phyloP scores from a whole-genome alignment of 2,329 filamentous ascomycete genomes.

The Ophiosphaerella korrae region DNA sequence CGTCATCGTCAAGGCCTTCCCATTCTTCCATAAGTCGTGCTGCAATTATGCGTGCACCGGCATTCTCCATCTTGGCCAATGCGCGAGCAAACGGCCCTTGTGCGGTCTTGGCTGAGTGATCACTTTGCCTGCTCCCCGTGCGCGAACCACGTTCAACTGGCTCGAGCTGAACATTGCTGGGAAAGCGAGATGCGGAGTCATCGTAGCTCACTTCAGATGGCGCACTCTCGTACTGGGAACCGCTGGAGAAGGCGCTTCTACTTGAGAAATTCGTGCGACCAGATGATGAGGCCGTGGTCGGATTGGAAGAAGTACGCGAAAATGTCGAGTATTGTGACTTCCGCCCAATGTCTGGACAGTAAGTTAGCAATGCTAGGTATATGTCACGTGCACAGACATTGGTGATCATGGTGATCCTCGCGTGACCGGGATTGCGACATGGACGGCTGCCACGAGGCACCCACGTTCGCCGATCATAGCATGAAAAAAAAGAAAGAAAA shows the following conservation, averaged over 20 bases:
- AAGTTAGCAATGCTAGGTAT: constrained; percentile 8
- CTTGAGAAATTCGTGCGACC: constrained; percentile 19
- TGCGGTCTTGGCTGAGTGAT: constrained; percentile 20
- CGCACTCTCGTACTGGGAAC: constrained; percentile 22
- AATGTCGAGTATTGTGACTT: constrained; percentile 22
- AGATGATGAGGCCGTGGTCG: constrained; percentile 19
- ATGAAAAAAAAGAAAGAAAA: constrained; percentile 3
- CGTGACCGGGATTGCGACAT: neutral
- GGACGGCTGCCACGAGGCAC: neutral
- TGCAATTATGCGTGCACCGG: constrained; percentile 31
- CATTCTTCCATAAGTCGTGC: constrained; percentile 33
- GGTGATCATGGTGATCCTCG: constrained; percentile 5
- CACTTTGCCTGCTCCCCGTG: constrained; percentile 25
- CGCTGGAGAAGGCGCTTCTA: constrained; percentile 25
- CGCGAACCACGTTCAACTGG: constrained; percentile 26
- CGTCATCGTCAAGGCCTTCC: constrained; percentile 33
- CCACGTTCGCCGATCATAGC: constrained; percentile 11
- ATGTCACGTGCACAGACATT: neutral
- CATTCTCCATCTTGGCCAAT: constrained; percentile 32
- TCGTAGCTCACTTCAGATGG: constrained; percentile 20
- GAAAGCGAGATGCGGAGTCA: constrained; percentile 10
- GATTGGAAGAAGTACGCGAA: constrained; percentile 24
- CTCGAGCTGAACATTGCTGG: constrained; percentile 23
- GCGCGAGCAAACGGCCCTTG: constrained; percentile 29
- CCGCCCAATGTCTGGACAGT: constrained; percentile 4